Conservation (phyloP, 257 asterid genomes). For the Cynanchum wilfordii region DNA sequence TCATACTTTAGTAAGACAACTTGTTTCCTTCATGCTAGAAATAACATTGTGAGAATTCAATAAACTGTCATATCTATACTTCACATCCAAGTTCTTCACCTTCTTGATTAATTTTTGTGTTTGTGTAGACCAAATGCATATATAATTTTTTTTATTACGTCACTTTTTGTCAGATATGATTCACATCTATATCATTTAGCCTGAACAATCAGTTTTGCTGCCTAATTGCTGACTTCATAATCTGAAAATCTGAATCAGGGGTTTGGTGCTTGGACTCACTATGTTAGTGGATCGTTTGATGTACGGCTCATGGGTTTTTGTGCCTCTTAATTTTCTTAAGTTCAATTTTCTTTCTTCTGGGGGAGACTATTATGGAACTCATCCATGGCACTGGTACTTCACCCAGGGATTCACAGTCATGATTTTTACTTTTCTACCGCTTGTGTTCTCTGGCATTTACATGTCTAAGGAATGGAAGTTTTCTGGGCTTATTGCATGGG, state of each 20-base stretch:
- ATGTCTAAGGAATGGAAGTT: constrained; percentile 68
- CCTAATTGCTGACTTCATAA: constrained; percentile 15
- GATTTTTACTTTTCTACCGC: constrained; percentile 77
- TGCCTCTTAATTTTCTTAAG: constrained; percentile 82
- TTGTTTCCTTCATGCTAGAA: not conserved
- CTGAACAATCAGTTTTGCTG: not conserved
- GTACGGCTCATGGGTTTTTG: constrained; percentile 87
- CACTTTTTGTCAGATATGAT: not conserved
- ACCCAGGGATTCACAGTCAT: constrained; percentile 96
- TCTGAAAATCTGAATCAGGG: constrained; percentile 48
- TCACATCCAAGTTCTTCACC: not conserved
- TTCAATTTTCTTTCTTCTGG: constrained; percentile 94
- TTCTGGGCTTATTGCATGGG: constrained; percentile 77
- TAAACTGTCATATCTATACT: not conserved
- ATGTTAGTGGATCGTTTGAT: constrained; percentile 67
- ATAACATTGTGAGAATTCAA: not conserved
- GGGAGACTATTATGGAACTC: constrained; percentile 99
- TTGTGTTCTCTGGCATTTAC: constrained; percentile 59
- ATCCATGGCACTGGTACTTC: constrained; percentile 98
- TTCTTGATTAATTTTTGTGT: not conserved
- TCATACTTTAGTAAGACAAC: not conserved
- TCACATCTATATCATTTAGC: not conserved
- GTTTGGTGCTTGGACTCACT: constrained; percentile 63
- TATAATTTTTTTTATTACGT: not conserved
- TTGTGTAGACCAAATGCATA: not conserved